Evolutionary conservation across 1,284 basidiomycete genomes (phyloP).

Genomic region (Moesziomyces aphidis): DNA sequence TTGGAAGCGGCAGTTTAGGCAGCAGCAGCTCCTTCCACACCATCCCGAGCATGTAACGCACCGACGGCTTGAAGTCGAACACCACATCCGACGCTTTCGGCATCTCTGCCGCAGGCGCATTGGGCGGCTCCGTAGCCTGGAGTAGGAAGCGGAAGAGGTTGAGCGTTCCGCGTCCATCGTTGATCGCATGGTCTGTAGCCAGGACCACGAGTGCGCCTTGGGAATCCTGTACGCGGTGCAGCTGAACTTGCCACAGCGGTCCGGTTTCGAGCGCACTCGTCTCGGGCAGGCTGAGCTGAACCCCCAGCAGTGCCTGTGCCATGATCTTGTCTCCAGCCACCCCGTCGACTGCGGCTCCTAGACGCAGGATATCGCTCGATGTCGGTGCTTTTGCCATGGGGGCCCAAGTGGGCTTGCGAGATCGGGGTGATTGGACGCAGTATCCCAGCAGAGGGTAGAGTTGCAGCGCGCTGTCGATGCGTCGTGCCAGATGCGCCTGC

Average conservation of each 20-base stretch:
- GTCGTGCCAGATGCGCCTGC: background rate
- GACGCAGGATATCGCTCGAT: constrained; percentile 11
- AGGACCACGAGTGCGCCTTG: constrained; percentile 5
- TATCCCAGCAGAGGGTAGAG: constrained; percentile 18
- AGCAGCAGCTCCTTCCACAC: constrained; percentile 24
- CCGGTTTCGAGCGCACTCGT: constrained; percentile 4
- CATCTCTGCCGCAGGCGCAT: background rate
- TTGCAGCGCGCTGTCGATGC: constrained; percentile 9
- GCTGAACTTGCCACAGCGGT: constrained; percentile 19
- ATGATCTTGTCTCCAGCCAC: background rate
- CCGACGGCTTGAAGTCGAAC: constrained; percentile 33
- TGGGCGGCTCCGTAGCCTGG: background rate
- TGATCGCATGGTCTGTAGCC: constrained; percentile 31
- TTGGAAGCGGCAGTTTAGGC: constrained; percentile 20
- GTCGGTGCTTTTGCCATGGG: constrained; percentile 15
- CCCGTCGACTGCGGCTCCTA: background rate
- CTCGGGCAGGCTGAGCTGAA: constrained; percentile 1
- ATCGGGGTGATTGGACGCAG: constrained; percentile 12
- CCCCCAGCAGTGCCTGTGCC: background rate
- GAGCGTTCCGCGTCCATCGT: constrained; percentile 31
- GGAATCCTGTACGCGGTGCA: background rate
- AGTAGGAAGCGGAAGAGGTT: constrained; percentile 26
- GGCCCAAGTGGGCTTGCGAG: constrained; percentile 10
- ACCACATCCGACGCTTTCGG: constrained; percentile 23
- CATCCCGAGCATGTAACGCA: constrained; percentile 8